Evolutionary conservation across 345 rosid species (phyloP).

Genomic region (Aethionema arabicum): DNA sequence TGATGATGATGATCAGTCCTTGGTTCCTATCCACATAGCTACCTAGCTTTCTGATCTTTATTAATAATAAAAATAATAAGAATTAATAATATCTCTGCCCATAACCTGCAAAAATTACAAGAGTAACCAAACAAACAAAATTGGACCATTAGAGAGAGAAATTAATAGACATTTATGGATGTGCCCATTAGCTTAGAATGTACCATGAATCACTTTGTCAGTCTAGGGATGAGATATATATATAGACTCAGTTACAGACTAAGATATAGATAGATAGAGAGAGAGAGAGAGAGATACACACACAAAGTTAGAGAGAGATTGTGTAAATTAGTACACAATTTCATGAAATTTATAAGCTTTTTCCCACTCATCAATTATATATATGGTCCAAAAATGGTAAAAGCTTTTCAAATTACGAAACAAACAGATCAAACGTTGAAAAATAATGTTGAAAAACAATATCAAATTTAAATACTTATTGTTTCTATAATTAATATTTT

Average conservation of each 20-base stretch:
- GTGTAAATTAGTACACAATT: conserved; percentile 17
- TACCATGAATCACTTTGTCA: conserved; percentile 43
- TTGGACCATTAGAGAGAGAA: conserved; percentile 39
- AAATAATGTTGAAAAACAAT: too few species aligned
- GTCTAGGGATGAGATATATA: conserved; percentile 20
- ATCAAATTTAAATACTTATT: too few species aligned
- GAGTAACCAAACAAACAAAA: conserved; percentile 41
- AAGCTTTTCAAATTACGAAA: not conserved
- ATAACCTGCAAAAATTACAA: conserved; percentile 43
- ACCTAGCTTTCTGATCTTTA: conserved; percentile 32
- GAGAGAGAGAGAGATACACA: conserved; percentile 30
- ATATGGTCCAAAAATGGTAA: not conserved
- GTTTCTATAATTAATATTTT: too few species aligned
- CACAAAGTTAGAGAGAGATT: conserved; percentile 18
- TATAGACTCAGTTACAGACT: not conserved
- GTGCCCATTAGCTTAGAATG: conserved; percentile 42
- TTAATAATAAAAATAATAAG: not conserved
- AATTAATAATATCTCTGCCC: conserved; percentile 29
- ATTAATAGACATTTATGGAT: conserved; percentile 33
- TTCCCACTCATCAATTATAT: conserved; percentile 21
- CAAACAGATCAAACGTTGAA: not conserved
- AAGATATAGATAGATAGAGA: not conserved
- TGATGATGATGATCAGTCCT: conserved; percentile 24
- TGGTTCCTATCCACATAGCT: conserved; percentile 28
- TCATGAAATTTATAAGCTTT: conserved; percentile 37